phyloP scores from a whole-genome alignment of 495 filamentous ascomycete species.

The Podospora pseudocomata region DNA sequence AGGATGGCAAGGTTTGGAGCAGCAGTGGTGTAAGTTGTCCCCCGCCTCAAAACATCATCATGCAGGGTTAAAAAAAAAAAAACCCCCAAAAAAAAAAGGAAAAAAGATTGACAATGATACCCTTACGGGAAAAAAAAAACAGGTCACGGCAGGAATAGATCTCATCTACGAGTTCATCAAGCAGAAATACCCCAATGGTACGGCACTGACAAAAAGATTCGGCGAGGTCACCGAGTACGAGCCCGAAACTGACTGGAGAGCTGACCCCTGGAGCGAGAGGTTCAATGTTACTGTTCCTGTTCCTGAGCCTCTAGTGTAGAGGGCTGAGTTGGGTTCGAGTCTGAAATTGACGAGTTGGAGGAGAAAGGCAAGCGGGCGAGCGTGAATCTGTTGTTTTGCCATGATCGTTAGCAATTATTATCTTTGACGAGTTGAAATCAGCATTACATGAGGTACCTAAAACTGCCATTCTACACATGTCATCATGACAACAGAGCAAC shows the following conservation, averaged over 20 bases:
- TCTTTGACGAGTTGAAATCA: no score
- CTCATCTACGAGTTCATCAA: constrained; percentile 23
- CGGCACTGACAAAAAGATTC: constrained; percentile 12
- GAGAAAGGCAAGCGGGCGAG: neutral
- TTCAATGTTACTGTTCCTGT: constrained; percentile 11
- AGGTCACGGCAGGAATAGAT: constrained; percentile 24
- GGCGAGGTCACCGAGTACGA: constrained; percentile 15
- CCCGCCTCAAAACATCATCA: no score
- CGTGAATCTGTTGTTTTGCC: neutral
- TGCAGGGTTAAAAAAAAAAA: no score
- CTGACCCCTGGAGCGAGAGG: constrained; percentile 17
- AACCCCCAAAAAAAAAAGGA: no score
- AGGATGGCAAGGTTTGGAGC: constrained; percentile 31
- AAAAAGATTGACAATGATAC: neutral
- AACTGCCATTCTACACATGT: no score
- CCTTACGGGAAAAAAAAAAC: neutral
- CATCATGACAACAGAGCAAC: neutral
- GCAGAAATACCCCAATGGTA: constrained; percentile 23
- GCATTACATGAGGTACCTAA: no score
- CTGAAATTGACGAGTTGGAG: neutral
- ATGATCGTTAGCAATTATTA: no score
- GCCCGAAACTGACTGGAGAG: constrained; percentile 16
- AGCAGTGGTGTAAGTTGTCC: constrained; percentile 20
- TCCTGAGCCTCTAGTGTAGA: constrained; percentile 4
- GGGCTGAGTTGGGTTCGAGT: neutral